These are phyloP conservation scores for Ormosia semicastrata DNA, from an alignment of 306 rosid genomes.

Conservation along the genomic window DNA sequence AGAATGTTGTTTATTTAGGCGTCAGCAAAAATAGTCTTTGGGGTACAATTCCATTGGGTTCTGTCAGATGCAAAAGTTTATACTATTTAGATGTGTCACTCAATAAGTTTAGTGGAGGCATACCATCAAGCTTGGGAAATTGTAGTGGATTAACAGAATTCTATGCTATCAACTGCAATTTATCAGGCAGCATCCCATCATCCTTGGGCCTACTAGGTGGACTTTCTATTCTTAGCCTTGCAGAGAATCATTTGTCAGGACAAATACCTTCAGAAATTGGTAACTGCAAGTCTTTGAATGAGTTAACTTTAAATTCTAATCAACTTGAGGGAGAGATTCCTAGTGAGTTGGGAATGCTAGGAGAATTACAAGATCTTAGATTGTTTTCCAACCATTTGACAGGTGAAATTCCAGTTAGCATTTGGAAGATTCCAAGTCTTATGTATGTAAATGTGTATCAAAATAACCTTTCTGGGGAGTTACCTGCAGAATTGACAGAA, in stretches of 20 bases:
- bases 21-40: conserved; percentile 33
- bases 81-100: conserved; percentile 35
- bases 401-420: no score
- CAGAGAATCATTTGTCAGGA: conserved; percentile 33
- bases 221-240: neutral
- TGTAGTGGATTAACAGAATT: no score
- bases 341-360: no score
- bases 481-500: conserved; percentile 48
- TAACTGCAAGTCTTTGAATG: conserved; percentile 41
- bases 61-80: conserved; percentile 33
- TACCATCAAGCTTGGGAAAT: no score
- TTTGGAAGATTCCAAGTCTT: neutral
- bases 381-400: no score
- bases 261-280: conserved; percentile 54
- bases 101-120: conserved; percentile 27
- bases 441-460: conserved; percentile 34
- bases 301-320: conserved; percentile 8
- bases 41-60: conserved; percentile 48
- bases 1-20: conserved; percentile 9
- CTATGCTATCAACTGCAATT: no score
- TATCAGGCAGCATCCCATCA: conserved; percentile 36
- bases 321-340: no score
- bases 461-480: conserved; percentile 52
- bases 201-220: conserved; percentile 32
- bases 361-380: no score